phyloP scores from a whole-genome alignment of 768 basidiomycete genomes.

The Boletellus ananas region DNA sequence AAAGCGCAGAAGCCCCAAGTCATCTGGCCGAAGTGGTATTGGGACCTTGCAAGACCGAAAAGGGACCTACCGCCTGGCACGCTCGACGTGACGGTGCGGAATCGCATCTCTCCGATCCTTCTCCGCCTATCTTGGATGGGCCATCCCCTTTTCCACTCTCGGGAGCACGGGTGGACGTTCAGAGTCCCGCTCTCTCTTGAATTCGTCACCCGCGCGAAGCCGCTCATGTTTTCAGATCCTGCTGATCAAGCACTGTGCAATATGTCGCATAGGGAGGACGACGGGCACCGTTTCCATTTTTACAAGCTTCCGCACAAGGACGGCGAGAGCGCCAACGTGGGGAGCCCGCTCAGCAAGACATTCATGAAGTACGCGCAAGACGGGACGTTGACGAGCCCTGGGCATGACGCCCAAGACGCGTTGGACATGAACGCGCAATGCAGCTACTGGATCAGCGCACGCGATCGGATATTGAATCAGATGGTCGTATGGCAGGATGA shows the following conservation, averaged over 20 bases:
- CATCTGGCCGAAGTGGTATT: constrained; percentile 97
- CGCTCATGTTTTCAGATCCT: constrained; percentile 58
- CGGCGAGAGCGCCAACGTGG: constrained; percentile 93
- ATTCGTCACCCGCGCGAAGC: constrained; percentile 43
- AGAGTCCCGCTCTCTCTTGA: constrained; percentile 55
- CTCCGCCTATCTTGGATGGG: constrained; percentile 85
- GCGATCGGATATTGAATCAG: constrained; percentile 90
- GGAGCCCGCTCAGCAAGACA: constrained; percentile 81
- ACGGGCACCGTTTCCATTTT: constrained; percentile 51
- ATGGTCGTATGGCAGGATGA: constrained; percentile 82
- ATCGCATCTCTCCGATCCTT: constrained; percentile 77
- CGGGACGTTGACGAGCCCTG: constrained; percentile 80
- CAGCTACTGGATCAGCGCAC: constrained; percentile 95
- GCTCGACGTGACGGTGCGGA: constrained; percentile 82
- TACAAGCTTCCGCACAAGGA: constrained; percentile 97
- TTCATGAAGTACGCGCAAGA: constrained; percentile 89
- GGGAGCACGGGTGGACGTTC: constrained; percentile 89
- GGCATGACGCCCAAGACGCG: constrained; percentile 76
- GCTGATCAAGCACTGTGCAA: constrained; percentile 59
- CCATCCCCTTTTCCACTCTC: constrained; percentile 80
- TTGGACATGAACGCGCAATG: constrained; percentile 91
- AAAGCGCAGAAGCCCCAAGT: constrained; percentile 41
- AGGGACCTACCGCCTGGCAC: constrained; percentile 63
- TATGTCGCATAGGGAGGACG: constrained; percentile 35
- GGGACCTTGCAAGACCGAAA: constrained; percentile 78